These are phyloP conservation scores for Endogone sp. DNA, from an alignment of 192 early-diverging fungal genomes.

Conservation along the genomic window DNA sequence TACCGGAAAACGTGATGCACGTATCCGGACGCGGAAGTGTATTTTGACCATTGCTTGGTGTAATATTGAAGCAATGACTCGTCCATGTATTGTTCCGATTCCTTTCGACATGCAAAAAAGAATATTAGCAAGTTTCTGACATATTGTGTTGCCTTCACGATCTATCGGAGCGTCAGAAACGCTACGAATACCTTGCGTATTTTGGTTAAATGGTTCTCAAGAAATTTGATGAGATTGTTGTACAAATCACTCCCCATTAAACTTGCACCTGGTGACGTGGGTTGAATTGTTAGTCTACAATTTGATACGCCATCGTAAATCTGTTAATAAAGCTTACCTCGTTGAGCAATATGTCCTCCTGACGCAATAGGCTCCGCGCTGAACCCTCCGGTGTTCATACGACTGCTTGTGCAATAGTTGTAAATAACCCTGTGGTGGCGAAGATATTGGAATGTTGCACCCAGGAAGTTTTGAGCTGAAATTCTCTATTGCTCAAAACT, in stretches of 20 bases:
- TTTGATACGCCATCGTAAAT: background rate
- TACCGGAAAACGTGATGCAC: constrained; percentile 93
- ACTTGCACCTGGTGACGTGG: constrained; percentile 34
- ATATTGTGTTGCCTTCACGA: background rate
- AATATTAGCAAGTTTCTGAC: too few species aligned
- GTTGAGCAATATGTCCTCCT: constrained; percentile 12
- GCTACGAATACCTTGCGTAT: constrained; percentile 31
- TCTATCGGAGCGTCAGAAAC: constrained; percentile 17
- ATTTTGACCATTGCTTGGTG: constrained; percentile 85
- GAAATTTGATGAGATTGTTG: constrained; percentile 41
- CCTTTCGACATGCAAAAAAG: constrained; percentile 24
- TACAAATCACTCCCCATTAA: constrained; percentile 56
- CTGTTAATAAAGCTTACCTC: constrained; percentile 20
- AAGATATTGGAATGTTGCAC: background rate
- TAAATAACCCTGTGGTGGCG: constrained; percentile 53
- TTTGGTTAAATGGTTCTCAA: constrained; percentile 51
- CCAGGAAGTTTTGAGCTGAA: too few species aligned
- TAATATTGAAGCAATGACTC: constrained; percentile 85
- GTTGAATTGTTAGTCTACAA: background rate
- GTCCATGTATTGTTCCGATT: constrained; percentile 64
- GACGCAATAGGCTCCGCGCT: constrained; percentile 16
- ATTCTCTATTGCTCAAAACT: too few species aligned
- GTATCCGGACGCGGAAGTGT: constrained; percentile 76
- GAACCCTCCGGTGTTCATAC: constrained; percentile 21
- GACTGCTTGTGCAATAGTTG: constrained; percentile 69